Conservation (phyloP, 2,329 filamentous ascomycete genomes). For the Thermomyces lanuginosus region DNA sequence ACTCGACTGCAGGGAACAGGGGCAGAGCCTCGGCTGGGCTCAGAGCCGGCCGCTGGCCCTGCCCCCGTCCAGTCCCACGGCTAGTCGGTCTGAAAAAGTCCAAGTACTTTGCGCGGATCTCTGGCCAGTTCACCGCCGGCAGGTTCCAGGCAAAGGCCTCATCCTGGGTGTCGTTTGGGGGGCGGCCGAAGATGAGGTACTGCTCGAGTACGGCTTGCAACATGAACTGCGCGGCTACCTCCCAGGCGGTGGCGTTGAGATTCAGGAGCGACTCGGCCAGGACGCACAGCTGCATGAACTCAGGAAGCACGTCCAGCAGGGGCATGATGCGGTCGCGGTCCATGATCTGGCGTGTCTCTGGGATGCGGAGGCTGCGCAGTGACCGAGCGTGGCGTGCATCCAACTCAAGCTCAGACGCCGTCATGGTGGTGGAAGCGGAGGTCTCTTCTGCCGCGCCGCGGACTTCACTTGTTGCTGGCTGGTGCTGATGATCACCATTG, state of each 20-base stretch:
- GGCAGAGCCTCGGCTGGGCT: too few species aligned
- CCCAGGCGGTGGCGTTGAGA: conserved; percentile 26
- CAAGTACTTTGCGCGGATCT: conserved; percentile 10
- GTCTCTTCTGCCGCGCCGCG: too few species aligned
- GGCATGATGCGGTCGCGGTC: conserved; percentile 11
- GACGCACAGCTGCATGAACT: conserved; percentile 34
- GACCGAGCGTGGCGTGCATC: conserved; percentile 12
- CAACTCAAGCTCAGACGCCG: conserved; percentile 6
- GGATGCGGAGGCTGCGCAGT: conserved; percentile 15
- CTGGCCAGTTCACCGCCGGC: conserved; percentile 16
- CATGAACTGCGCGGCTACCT: conserved; percentile 33
- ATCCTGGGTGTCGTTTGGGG: conserved; percentile 21
- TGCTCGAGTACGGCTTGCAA: conserved; percentile 36
- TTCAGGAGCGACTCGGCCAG: conserved; percentile 13
- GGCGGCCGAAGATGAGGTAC: conserved; percentile 23
- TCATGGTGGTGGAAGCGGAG: too few species aligned
- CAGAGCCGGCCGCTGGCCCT: conserved; percentile 8
- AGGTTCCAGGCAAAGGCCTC: too few species aligned
- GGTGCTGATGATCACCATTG: too few species aligned
- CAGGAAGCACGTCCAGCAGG: conserved; percentile 28
- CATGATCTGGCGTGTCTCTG: conserved; percentile 9
- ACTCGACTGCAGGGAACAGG: conserved; percentile 17
- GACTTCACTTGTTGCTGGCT: too few species aligned
- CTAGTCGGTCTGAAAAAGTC: too few species aligned
- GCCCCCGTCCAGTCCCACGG: conserved; percentile 10